Evolutionary conservation across 1,284 basidiomycete species (phyloP), one percentile per base, ranked within the genome.

Genomic region (Apiotrichum mycotoxinovorans): DNA sequence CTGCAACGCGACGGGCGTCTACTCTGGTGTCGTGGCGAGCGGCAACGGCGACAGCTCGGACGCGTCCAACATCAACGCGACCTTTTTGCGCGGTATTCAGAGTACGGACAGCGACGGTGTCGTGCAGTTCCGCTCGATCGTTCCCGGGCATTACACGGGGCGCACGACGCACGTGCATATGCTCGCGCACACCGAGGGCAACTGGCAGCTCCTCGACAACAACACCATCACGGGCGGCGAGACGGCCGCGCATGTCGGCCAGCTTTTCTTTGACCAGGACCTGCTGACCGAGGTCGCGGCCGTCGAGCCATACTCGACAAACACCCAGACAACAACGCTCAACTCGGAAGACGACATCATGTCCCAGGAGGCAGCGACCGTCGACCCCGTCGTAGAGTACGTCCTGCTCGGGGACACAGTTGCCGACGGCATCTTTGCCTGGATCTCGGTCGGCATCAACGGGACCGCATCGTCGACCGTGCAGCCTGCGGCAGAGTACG

Each of bases 21-120:
- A 80, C 70, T 75, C 79, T 30, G 80, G 80, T 54, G 78, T 80
- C 69, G 71, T 77, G 20, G 69, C 63, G 63, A 2, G 72, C 70
- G 38, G 74, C 67, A 35, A 61, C 62, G 48, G 66, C 58, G 22
- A 79, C 78, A 43, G 52, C 64, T 20, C 65, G 72, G 55, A 76
- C 70, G 57, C 74, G 75, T 22, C 74, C 40, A 75, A 73, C 58
- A 64, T 73, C 43, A 66, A 78, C 57, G 77, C 78, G 60, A 78
- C 75, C 10, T 88, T 82, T 79, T 75, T 87, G 17, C 80, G 86
- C 23, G 87, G 84, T 8, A 85, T 86, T 27, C 85, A 82, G 79
- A 80, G 83, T 1, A 87, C 87, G 0, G 83, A 87, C 72, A 73
- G 74, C 56, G 83, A 84, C 61, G 87, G 87, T 23, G 83, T 88